Conservation (phyloP, 2,329 filamentous ascomycete genomes). For the Phaeophleospora eucalypticola region DNA sequence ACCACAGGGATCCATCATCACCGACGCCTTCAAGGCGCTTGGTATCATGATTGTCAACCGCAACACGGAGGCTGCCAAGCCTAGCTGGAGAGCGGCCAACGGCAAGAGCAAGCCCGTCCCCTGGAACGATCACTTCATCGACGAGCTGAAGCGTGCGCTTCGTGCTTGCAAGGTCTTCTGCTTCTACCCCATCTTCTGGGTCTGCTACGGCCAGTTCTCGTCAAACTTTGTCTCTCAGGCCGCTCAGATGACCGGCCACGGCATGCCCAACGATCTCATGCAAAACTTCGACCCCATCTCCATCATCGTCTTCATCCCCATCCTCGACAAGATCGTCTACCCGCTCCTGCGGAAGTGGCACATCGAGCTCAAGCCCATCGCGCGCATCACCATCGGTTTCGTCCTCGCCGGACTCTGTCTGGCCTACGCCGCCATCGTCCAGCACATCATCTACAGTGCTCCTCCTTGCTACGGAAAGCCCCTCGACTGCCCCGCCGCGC, state of each 20-base stretch:
- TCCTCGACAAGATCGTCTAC: slow-evolving; percentile 45
- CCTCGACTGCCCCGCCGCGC: slow-evolving; percentile 35
- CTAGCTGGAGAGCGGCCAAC: slow-evolving; percentile 57
- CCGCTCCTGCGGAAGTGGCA: slow-evolving; percentile 41
- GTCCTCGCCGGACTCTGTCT: slow-evolving; percentile 52
- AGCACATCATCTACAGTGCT: slow-evolving; percentile 52
- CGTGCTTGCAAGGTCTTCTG: slow-evolving; percentile 66
- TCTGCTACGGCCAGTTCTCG: slow-evolving; percentile 37
- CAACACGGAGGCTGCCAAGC: slow-evolving; percentile 62
- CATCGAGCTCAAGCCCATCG: slow-evolving; percentile 47
- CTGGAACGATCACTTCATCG: slow-evolving; percentile 68
- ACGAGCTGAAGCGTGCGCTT: slow-evolving; percentile 64
- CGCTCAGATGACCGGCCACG: slow-evolving; percentile 42
- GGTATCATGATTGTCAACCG: slow-evolving; percentile 52
- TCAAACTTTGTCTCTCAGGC: slow-evolving; percentile 49
- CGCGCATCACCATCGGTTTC: slow-evolving; percentile 51
- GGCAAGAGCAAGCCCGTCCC: slow-evolving; percentile 43
- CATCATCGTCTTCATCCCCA: slow-evolving; percentile 45
- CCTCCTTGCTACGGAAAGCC: slow-evolving; percentile 51
- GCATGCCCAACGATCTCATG: slow-evolving; percentile 47
- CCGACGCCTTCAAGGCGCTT: slow-evolving; percentile 60
- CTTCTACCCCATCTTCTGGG: slow-evolving; percentile 47
- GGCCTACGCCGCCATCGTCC: slow-evolving; percentile 54
- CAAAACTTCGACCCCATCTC: slow-evolving; percentile 46
- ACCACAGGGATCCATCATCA: slow-evolving; percentile 61